Percentiles rank a stretch among this genome's conserved stretches.
Evolutionary conservation across 78 protist species (phyloP).

Genomic region (Chrysochromulina tobinii): DNA sequence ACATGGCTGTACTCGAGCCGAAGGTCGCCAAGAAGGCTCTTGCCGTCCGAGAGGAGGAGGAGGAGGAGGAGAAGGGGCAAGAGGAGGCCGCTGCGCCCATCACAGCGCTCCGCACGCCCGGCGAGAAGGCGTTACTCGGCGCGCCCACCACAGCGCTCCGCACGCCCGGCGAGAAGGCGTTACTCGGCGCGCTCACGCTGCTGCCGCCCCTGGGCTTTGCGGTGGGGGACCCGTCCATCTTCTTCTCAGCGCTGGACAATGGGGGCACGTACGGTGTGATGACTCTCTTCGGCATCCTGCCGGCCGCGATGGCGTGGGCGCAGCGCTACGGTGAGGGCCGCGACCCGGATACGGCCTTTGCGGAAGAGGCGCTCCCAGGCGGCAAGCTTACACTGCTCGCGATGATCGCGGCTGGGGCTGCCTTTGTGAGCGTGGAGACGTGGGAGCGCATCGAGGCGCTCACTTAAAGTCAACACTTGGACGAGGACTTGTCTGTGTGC

Average conservation of each 20-base stretch:
- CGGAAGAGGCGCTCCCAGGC: background rate
- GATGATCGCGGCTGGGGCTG: background rate
- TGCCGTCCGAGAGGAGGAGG: too few relatives aligned
- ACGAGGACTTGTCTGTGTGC: too few relatives aligned
- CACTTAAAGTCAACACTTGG: too few relatives aligned
- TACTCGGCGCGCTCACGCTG: background rate
- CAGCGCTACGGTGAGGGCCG: background rate
- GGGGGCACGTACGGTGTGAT: background rate
- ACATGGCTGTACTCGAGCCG: too few relatives aligned
- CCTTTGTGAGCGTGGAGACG: background rate
- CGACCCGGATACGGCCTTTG: background rate
- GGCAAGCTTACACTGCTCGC: background rate
- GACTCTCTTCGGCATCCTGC: background rate
- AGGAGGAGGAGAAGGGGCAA: background rate
- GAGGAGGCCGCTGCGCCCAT: background rate
- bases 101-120: background rate
- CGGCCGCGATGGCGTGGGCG: background rate
- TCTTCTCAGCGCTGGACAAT: background rate
- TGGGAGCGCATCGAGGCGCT: background rate
- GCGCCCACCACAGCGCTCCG: background rate
- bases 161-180: background rate
- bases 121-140: background rate
- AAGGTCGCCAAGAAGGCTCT: too few relatives aligned
- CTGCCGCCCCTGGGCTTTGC: background rate
- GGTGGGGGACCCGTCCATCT: background rate